These are phyloP conservation scores for Gigaspora rosea DNA, from an alignment of 192 early-diverging fungal species.

Conservation along the genomic window DNA sequence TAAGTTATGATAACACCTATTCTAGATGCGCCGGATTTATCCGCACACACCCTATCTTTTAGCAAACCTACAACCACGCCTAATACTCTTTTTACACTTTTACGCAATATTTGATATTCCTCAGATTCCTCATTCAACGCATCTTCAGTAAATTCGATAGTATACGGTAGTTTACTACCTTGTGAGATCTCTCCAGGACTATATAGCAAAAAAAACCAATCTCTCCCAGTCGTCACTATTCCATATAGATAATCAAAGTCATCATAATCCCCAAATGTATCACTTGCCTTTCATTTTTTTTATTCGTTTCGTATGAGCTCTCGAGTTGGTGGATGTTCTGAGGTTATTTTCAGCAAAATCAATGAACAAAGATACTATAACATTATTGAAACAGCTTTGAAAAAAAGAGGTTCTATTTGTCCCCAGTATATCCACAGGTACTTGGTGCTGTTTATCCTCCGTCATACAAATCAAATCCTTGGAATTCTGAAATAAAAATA, in stretches of 20 bases:
- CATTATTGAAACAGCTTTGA: too few relatives aligned
- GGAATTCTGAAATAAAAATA: background rate
- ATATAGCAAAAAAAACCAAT: background rate
- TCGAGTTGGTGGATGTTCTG: background rate
- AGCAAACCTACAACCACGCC: slow-evolving; percentile 6
- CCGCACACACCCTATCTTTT: background rate
- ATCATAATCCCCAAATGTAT: background rate
- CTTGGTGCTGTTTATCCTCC: background rate
- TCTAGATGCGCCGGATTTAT: background rate
- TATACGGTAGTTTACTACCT: slow-evolving; percentile 4
- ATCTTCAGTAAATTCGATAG: slow-evolving; percentile 11
- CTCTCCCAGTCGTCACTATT: background rate
- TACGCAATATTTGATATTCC: background rate
- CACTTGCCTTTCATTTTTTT: background rate
- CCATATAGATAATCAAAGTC: slow-evolving; percentile 5
- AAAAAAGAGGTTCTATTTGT: too few relatives aligned
- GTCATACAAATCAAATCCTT: background rate
- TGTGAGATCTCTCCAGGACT: background rate
- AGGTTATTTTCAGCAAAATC: too few relatives aligned
- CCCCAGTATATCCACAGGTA: background rate
- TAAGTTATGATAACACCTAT: too few relatives aligned
- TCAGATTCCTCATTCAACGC: background rate
- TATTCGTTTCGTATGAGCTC: background rate
- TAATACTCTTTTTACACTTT: background rate
- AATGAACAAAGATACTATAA: too few relatives aligned